Evolutionary conservation across 108 stramenopile species (phyloP).

Genomic region (Skeletonema grethae): DNA sequence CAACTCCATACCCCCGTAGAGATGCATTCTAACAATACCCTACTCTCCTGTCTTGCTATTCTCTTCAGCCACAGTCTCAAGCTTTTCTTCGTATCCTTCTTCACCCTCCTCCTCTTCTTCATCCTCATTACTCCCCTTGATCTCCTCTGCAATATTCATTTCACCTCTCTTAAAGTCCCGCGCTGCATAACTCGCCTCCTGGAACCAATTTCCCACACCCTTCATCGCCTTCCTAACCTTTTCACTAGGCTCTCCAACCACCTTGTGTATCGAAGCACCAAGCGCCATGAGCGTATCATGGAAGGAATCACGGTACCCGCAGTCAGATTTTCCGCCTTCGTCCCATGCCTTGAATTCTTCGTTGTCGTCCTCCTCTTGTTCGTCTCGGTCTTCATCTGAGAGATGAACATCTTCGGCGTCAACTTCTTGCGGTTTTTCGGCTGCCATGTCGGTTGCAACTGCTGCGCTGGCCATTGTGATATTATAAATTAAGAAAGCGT

Average conservation of each 20-base stretch:
- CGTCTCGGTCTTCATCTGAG: neutral
- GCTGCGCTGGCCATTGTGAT: neutral
- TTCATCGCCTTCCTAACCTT: slow-evolving; percentile 27
- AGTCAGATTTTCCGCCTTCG: slow-evolving; percentile 58
- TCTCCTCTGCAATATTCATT: slow-evolving; percentile 35
- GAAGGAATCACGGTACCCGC: slow-evolving; percentile 55
- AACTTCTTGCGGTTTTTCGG: neutral
- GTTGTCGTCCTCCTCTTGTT: slow-evolving; percentile 23
- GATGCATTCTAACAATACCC: neutral
- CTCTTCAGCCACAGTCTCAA: slow-evolving; percentile 1
- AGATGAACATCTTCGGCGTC: neutral
- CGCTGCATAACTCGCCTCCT: slow-evolving; percentile 54
- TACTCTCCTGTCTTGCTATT: neutral
- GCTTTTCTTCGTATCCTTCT: neutral
- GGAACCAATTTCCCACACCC: slow-evolving; percentile 50
- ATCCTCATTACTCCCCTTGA: slow-evolving; percentile 12
- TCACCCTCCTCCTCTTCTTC: slow-evolving; percentile 21
- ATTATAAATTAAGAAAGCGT: neutral
- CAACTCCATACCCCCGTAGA: neutral
- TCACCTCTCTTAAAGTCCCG: slow-evolving; percentile 46
- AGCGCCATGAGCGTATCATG: slow-evolving; percentile 65
- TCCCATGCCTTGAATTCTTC: slow-evolving; percentile 44
- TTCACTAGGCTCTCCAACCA: slow-evolving; percentile 61
- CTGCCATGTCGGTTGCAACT: neutral
- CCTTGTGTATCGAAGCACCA: slow-evolving; percentile 49